Evolutionary conservation across 305 asterid genomes (phyloP).

Genomic region (Fraxinus velutina): DNA sequence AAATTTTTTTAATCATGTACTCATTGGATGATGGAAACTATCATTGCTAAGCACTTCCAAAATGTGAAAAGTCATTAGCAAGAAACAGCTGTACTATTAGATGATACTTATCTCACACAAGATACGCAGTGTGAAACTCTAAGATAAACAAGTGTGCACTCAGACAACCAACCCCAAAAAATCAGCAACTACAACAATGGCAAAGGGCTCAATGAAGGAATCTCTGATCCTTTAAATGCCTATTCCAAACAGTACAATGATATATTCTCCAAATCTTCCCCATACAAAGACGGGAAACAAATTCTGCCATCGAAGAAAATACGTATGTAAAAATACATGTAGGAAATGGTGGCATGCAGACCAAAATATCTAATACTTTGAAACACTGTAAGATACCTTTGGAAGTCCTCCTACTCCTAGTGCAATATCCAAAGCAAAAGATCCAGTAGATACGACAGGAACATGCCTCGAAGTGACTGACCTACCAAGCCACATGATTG

Average conservation of each 20-base stretch:
- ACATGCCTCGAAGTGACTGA: slow-evolving; percentile 47
- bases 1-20: background rate
- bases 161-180: background rate
- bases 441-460: slow-evolving; percentile 89
- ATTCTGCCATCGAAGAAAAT: background rate
- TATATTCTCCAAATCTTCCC: background rate
- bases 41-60: background rate
- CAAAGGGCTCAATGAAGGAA: background rate
- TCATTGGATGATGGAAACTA: background rate
- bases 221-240: background rate
- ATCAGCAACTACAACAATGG: background rate
- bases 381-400: slow-evolving; percentile 47
- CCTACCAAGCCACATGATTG: slow-evolving; percentile 97
- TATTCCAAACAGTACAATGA: background rate
- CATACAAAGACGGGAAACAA: background rate
- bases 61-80: background rate
- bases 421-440: slow-evolving; percentile 78
- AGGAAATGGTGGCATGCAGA: background rate
- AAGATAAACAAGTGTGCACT: background rate
- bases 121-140: background rate
- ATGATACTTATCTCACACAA: background rate
- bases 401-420: slow-evolving; percentile 93
- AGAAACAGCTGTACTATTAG: background rate
- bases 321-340: background rate
- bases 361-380: background rate